These are phyloP conservation scores for Blastocladiella britannica DNA, from an alignment of 192 early-diverging fungal genomes.

Conservation along the genomic window DNA sequence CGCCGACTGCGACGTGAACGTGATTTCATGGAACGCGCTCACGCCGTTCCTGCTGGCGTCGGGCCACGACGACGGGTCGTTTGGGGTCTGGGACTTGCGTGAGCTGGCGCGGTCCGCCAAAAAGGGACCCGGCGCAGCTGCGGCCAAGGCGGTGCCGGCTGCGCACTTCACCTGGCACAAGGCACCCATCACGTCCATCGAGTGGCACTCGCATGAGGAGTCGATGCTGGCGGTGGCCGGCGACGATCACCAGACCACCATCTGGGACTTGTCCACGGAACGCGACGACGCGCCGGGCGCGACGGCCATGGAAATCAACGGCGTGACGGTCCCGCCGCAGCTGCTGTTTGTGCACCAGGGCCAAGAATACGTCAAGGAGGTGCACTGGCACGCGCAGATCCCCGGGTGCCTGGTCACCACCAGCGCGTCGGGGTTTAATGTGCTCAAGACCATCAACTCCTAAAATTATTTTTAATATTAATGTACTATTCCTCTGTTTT, in stretches of 20 bases:
- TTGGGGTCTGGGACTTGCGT: constrained; percentile 91
- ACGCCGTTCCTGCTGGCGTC: constrained; percentile 72
- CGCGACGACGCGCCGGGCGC: constrained; percentile 47
- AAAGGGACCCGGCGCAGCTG: too few species aligned
- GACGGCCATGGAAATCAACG: constrained; percentile 26
- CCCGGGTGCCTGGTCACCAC: constrained; percentile 80
- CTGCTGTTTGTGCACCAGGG: constrained; percentile 64
- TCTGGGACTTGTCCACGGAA: constrained; percentile 98
- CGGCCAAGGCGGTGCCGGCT: constrained; percentile 37
- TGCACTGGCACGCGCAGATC: constrained; percentile 90
- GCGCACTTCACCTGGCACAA: constrained; percentile 91
- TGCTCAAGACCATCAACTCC: constrained; percentile 87
- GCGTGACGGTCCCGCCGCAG: constrained; percentile 77
- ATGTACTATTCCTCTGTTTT: constrained; percentile 1
- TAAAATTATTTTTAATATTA: constrained; percentile 5
- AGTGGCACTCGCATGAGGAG: constrained; percentile 87
- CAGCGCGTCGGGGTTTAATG: constrained; percentile 71
- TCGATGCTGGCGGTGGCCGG: constrained; percentile 77
- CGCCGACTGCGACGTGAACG: constrained; percentile 80
- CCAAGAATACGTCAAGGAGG: constrained; percentile 80
- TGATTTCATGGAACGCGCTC: constrained; percentile 84
- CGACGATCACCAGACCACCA: constrained; percentile 83
- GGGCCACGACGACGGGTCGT: constrained; percentile 78
- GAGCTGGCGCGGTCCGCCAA: constrained; percentile 22
- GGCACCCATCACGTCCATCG: constrained; percentile 78